Conservation (phyloP, 352 stramenopile species). For the Phytophthora megakarya region DNA sequence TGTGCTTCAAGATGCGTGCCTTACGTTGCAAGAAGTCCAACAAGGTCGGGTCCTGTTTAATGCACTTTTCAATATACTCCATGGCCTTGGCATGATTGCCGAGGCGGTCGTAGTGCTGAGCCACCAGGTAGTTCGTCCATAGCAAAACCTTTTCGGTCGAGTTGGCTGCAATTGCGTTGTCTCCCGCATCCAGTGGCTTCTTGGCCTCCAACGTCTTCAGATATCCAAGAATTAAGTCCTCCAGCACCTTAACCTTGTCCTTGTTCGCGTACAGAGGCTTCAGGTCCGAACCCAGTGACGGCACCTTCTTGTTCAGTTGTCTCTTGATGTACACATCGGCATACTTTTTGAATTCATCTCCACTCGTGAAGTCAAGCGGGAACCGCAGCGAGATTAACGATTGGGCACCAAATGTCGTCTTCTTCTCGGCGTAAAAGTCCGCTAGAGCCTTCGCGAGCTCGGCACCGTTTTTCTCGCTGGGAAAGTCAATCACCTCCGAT, state of each 20-base stretch:
- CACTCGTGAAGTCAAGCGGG: constrained; percentile 88
- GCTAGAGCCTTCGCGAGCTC: constrained; percentile 55
- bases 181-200: constrained; percentile 51
- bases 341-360: constrained; percentile 73
- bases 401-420: constrained; percentile 53
- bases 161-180: constrained; percentile 40
- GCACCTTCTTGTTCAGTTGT: constrained; percentile 92
- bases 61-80: constrained; percentile 92
- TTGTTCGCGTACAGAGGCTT: constrained; percentile 87
- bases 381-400: constrained; percentile 90
- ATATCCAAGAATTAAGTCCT: constrained; percentile 81
- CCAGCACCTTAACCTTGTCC: constrained; percentile 66
- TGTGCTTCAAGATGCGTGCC: constrained; percentile 93
- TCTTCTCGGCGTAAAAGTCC: constrained; percentile 56
- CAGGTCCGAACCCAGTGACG: constrained; percentile 94
- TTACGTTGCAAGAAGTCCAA: constrained; percentile 96
- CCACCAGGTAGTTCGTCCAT: constrained; percentile 93
- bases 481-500: constrained; percentile 58
- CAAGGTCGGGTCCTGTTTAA: constrained; percentile 89
- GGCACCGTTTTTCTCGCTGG: constrained; percentile 45
- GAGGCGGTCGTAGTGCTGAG: constrained; percentile 93
- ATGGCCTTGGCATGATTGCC: constrained; percentile 89
- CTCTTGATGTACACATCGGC: constrained; percentile 64
- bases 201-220: constrained; percentile 71
- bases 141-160: constrained; percentile 54